Conservation (phyloP, 768 basidiomycete species). For the Strobilomyces echinocephalus region DNA sequence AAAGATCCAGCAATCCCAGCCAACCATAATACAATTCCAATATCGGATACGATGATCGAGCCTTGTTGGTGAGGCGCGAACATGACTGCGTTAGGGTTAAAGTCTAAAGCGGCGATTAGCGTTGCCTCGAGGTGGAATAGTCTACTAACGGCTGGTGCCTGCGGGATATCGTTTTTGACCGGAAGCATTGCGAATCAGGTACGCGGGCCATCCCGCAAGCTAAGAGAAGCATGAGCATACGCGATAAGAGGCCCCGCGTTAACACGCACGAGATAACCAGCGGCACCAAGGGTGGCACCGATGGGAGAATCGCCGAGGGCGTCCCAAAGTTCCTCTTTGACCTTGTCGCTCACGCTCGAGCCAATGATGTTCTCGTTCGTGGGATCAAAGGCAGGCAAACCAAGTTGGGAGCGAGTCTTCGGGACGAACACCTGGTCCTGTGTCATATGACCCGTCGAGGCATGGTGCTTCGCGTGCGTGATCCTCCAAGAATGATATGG, state of each 20-base stretch:
- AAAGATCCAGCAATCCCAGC: slow-evolving; percentile 51
- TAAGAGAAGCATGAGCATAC: slow-evolving; percentile 23
- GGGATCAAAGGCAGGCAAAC: slow-evolving; percentile 62
- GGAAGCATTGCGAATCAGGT: slow-evolving; percentile 77
- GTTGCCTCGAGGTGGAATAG: neutral
- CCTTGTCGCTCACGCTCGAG: slow-evolving; percentile 57
- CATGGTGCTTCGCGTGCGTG: slow-evolving; percentile 92
- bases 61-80: slow-evolving; percentile 76
- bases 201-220: slow-evolving; percentile 83
- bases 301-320: slow-evolving; percentile 91
- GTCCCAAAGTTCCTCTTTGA: slow-evolving; percentile 73
- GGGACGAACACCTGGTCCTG: slow-evolving; percentile 97
- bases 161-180: slow-evolving; percentile 79
- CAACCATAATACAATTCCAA: slow-evolving; percentile 77
- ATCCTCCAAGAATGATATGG: slow-evolving; percentile 98
- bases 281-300: slow-evolving; percentile 49
- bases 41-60: slow-evolving; percentile 76
- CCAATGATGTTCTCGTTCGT: slow-evolving; percentile 63
- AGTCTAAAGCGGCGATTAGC: slow-evolving; percentile 44
- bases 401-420: slow-evolving; percentile 70
- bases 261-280: slow-evolving; percentile 54
- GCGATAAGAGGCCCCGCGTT: neutral
- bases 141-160: slow-evolving; percentile 69
- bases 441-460: slow-evolving; percentile 87
- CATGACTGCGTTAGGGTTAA: slow-evolving; percentile 71